Conservation (phyloP, 257 asterid species). For the Verbascum thapsus region DNA sequence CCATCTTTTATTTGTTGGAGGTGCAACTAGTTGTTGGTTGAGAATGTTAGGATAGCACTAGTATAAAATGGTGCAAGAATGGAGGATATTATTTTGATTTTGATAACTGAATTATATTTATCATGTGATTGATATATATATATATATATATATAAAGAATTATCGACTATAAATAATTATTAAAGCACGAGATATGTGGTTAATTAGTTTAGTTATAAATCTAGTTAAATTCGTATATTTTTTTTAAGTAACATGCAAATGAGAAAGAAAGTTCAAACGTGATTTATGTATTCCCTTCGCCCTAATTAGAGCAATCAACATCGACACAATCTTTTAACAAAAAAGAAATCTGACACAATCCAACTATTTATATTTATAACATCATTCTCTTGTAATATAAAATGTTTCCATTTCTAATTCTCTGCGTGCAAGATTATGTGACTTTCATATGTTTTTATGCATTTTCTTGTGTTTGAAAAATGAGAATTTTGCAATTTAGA, state of each 20-base stretch:
- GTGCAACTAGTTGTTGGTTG: slow-evolving; percentile 45
- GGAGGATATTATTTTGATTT: not conserved
- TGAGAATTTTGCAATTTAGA: not conserved
- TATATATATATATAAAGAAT: too few species aligned
- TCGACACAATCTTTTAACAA: too few species aligned
- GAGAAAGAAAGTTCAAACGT: not conserved
- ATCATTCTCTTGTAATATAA: not conserved
- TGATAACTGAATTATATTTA: too few species aligned
- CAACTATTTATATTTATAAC: not conserved
- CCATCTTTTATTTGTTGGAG: slow-evolving; percentile 50
- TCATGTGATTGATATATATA: too few species aligned
- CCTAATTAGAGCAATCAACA: not conserved
- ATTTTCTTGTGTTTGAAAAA: not conserved
- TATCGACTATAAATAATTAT: too few species aligned
- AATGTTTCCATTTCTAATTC: not conserved
- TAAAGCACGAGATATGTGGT: too few species aligned
- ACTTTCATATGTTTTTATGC: not conserved
- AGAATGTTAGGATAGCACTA: slow-evolving; percentile 36
- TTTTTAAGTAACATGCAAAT: too few species aligned
- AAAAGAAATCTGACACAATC: too few species aligned
- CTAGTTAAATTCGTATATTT: too few species aligned
- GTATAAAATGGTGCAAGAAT: slow-evolving; percentile 36
- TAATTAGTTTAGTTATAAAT: too few species aligned
- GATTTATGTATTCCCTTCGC: not conserved
- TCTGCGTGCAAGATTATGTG: not conserved